Evolutionary conservation across 345 rosid species (phyloP), one percentile per base, ranked within the genome.

Genomic region (Capsella bursapastoris): DNA sequence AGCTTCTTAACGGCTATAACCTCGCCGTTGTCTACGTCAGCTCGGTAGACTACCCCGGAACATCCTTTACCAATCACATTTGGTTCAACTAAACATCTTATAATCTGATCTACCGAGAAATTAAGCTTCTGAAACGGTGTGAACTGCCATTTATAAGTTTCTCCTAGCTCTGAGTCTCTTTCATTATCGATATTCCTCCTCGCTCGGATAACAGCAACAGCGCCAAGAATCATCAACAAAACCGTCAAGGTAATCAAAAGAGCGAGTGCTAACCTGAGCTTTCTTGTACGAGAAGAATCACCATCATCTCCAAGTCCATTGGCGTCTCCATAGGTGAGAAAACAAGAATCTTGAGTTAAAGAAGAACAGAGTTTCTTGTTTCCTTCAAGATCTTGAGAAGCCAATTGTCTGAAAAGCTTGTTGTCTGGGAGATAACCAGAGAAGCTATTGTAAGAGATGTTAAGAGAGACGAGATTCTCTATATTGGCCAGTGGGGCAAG

Each of bases 31-130:
- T 83, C 96, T 83, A 92, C 84, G 12, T 90, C 97, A 29, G 99
- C 99, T 0, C 92, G 91, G 76, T 95, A 95, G 71, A 95, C 97
- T 51, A 92, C 71, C 1, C 97, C 97, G 0, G 99, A 95, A 67
- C 92, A 92, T 43, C 99, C 97, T 83, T 95, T 90, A 47, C 97
- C 99, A 29, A 95, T 84, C 72, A 95, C 90, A 67, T 92, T 95
- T 66, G 83, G 43, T 61, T 95, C 99, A 60, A 87, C 90, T 11
- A 95, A 84, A 74, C 93, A 89, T 80, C 83, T 86, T 52, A 95
- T 79, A 43, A 95, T 74, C 73, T 90, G 93, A 67, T 95, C 99
- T 12, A 90, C 87, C 0, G 97, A 84, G 85, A 95, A 92, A 71
- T 83, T 90, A 51, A 95, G 80, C 88, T 92, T 95, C 85, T 92